Evolutionary conservation across 1,139 yeast species (phyloP), one percentile per base, ranked within the genome.

Genomic region (Debaryomyces psychrophilus): DNA sequence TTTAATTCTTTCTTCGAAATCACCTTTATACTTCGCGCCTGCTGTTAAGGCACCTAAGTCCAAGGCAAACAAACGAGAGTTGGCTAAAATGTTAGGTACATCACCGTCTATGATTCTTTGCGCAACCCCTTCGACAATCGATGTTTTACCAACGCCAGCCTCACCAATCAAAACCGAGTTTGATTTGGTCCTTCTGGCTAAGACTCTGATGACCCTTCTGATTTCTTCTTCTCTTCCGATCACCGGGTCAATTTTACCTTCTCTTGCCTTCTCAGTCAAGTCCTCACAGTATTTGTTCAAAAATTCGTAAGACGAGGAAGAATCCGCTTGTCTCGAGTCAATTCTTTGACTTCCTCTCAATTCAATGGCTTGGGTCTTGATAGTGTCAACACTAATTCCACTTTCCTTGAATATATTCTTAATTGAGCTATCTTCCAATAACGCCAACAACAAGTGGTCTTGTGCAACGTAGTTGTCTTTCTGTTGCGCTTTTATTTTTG

Each of bases 141-240:
- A 88, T 31, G 99, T 95, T 71, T 93, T 93, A 77, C 99, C 99
- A 44, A 93, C 97, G 81, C 99, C 99, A 28, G 99, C 97, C 61
- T 93, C 98, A 77, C 99, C 99, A 60, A 93, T 90, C 54, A 93
- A 74, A 55, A 96, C 93, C 11, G 99, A 96, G 62, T 95, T 95
- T 3, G 97, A 90, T 70, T 93, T 93, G 28, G 96, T 88, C 71
- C 99, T 83, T 73, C 99, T 85, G 14, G 99, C 93, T 52, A 93
- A 76, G 4, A 95, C 96, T 52, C 98, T 81, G 51, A 93, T 92
- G 36, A 96, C 90, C 56, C 98, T 79, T 69, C 99, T 82, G 55
- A 95, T 93, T 69, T 93, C 99, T 66, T 93, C 99, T 67, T 93
- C 99, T 71, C 99, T 85, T 45, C 99, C 99, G 63, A 93, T 95